Percentiles rank a stretch among this genome's conserved stretches.
phyloP scores from a whole-genome alignment of 148 eudicot species.

The Selenicereus undatus region DNA sequence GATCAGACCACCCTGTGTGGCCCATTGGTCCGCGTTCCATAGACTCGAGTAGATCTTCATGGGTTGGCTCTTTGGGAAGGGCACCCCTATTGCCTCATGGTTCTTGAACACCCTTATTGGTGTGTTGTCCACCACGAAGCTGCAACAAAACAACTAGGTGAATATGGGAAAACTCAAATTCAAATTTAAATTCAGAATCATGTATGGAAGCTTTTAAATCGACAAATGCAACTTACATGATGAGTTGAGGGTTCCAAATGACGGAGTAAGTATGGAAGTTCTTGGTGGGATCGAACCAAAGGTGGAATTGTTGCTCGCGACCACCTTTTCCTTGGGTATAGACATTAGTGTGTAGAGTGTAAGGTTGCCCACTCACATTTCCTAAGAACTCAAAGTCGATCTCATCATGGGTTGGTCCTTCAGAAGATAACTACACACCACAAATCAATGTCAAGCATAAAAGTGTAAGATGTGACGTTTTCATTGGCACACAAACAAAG shows the following conservation, averaged over 20 bases:
- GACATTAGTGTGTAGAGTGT: conserved; percentile 40
- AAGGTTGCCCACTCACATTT: conserved; percentile 37
- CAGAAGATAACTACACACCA: conserved; percentile 11
- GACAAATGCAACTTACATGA: conserved; percentile 33
- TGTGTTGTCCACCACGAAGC: conserved; percentile 59
- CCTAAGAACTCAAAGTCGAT: conserved; percentile 47
- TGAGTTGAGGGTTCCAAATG: conserved; percentile 40
- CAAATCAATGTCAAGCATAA: background rate
- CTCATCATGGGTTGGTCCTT: conserved; percentile 39
- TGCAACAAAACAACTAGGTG: conserved; percentile 14
- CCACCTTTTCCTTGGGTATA: conserved; percentile 52
- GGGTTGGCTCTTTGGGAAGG: conserved; percentile 60
- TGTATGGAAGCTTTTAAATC: too few species aligned
- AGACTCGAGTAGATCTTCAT: conserved; percentile 65
- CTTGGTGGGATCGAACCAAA: conserved; percentile 64
- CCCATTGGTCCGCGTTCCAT: conserved; percentile 73
- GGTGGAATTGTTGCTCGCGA: conserved; percentile 58
- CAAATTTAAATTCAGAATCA: too few species aligned
- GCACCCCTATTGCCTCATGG: conserved; percentile 48
- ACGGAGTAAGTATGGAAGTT: conserved; percentile 58
- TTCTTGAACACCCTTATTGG: conserved; percentile 60
- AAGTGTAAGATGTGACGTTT: background rate
- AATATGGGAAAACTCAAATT: background rate
- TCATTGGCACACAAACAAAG: background rate
- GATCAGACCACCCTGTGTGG: conserved; percentile 54